Percentiles rank a stretch among this genome's conserved stretches.
Evolutionary conservation across 169 alveolate species (phyloP).

Genomic region (Cytauxzoon felis): DNA sequence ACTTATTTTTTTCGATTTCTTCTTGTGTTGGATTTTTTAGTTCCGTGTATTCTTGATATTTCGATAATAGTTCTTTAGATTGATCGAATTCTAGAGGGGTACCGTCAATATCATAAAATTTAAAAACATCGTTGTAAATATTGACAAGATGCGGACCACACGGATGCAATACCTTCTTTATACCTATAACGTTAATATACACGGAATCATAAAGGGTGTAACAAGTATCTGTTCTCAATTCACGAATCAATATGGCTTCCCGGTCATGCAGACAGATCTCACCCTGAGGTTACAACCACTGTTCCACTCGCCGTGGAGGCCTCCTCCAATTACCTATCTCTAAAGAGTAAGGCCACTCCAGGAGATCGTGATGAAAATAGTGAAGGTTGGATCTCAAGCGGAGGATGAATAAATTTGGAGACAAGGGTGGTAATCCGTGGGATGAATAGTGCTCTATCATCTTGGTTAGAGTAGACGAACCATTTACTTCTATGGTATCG

Average conservation of each 20-base stretch:
- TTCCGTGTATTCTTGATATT: background rate
- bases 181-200: conserved; percentile 18
- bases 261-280: too few species aligned
- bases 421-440: too few species aligned
- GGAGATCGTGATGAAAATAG: too few species aligned
- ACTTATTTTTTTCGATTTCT: too few species aligned
- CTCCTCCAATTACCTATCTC: too few species aligned
- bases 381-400: too few species aligned
- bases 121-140: conserved; percentile 61
- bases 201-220: background rate
- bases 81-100: background rate
- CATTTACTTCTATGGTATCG: background rate
- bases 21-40: background rate
- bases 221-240: background rate
- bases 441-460: background rate
- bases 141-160: conserved; percentile 69
- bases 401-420: too few species aligned
- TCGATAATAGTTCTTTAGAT: background rate
- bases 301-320: too few species aligned
- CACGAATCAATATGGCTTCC: too few species aligned
- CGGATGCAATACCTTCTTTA: conserved; percentile 61
- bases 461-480: background rate
- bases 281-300: too few species aligned
- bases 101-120: too few species aligned
- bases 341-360: too few species aligned